Evolutionary conservation across 176 grass and related monocot species (phyloP).

Genomic region (Elymus sibiricus): DNA sequence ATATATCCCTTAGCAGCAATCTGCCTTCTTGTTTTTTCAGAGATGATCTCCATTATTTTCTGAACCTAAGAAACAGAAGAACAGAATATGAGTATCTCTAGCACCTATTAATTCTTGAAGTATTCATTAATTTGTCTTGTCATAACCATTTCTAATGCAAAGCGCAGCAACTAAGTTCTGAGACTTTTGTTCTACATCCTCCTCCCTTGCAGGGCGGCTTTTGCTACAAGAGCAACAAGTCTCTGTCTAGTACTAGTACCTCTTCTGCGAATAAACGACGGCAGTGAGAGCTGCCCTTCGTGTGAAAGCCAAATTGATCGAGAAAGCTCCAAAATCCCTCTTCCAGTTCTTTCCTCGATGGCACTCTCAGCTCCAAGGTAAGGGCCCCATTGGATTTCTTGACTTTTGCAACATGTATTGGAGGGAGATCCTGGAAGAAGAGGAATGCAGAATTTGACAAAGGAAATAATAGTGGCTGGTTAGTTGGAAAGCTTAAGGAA

Average conservation of each 20-base stretch:
- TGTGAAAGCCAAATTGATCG: conserved; percentile 32
- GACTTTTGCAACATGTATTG: conserved; percentile 6
- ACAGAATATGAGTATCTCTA: conserved; percentile 2
- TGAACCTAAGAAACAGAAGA: conserved; percentile 43
- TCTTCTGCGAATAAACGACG: conserved; percentile 33
- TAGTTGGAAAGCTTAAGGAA: not conserved
- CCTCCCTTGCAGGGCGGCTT: not conserved
- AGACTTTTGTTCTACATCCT: not conserved
- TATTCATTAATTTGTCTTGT: not conserved
- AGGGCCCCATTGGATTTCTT: conserved; percentile 25
- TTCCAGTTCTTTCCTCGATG: conserved; percentile 11
- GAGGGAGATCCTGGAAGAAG: conserved; percentile 30
- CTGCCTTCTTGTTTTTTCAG: conserved; percentile 34
- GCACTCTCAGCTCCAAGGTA: conserved; percentile 33
- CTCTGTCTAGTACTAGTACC: conserved; percentile 11
- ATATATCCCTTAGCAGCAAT: conserved; percentile 52
- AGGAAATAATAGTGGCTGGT: not conserved
- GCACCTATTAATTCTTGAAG: not conserved
- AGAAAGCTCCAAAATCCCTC: conserved; percentile 40
- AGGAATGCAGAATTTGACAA: not conserved
- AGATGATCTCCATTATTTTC: conserved; percentile 53
- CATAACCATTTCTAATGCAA: not conserved
- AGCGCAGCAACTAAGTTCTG: not conserved
- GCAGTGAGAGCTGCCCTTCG: not conserved
- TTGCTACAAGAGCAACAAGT: not conserved